Percentiles rank a stretch among this genome's conserved stretches.
Evolutionary conservation across 306 rosid species (phyloP).

Genomic region (Cicer yamashitae): DNA sequence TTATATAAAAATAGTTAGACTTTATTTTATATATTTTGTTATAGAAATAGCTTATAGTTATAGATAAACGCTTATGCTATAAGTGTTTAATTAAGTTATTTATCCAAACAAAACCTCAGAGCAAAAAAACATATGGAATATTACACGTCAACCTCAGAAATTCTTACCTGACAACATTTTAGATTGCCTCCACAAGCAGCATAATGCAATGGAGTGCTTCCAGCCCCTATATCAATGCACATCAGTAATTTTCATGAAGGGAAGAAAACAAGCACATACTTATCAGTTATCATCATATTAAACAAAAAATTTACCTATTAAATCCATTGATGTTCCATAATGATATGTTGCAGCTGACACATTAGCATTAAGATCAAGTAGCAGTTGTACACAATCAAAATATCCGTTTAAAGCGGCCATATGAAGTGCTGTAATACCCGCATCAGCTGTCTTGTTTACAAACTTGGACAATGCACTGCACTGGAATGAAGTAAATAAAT

Average conservation of each 20-base stretch:
- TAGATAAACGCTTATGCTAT: neutral
- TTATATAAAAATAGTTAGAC: neutral
- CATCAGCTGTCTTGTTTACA: conserved; percentile 93
- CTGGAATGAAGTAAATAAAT: conserved; percentile 71
- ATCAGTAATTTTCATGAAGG: conserved; percentile 27
- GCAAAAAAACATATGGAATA: conserved; percentile 29
- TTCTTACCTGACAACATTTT: conserved; percentile 95
- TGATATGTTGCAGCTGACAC: conserved; percentile 76
- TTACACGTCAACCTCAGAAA: conserved; percentile 14
- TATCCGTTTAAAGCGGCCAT: conserved; percentile 94
- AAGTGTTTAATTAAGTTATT: neutral
- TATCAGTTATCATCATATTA: neutral
- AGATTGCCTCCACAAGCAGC: conserved; percentile 99
- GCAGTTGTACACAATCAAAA: conserved; percentile 89
- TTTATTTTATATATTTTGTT: neutral
- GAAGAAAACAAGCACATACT: conserved; percentile 36
- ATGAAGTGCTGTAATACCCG: conserved; percentile 93
- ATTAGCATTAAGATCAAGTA: conserved; percentile 83
- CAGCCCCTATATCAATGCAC: conserved; percentile 72
- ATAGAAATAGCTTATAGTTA: neutral
- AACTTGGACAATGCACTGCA: conserved; percentile 94
- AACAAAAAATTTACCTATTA: conserved; percentile 68
- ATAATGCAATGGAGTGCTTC: conserved; percentile 97
- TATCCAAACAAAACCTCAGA: neutral
- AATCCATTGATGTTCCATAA: conserved; percentile 93